Evolutionary conservation across 2,329 filamentous ascomycete genomes (phyloP).

Genomic region (Hyphodiscus sp.): DNA sequence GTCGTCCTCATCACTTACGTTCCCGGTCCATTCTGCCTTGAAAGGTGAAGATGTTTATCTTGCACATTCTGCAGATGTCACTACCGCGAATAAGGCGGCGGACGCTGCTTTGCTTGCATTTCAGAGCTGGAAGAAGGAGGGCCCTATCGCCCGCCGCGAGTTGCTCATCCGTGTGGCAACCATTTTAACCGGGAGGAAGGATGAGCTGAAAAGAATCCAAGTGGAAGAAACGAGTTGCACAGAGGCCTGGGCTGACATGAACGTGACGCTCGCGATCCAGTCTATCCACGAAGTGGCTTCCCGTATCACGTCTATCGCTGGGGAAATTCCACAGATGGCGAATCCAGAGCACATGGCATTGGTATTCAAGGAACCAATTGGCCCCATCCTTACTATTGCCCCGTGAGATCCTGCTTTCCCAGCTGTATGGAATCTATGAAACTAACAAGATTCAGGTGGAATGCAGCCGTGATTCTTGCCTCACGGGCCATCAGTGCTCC

Average conservation of each 20-base stretch:
- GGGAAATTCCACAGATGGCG: not conserved
- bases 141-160: conserved; percentile 52
- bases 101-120: conserved; percentile 57
- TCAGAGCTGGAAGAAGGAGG: conserved; percentile 58
- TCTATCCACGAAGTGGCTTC: not conserved
- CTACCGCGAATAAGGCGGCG: conserved; percentile 46
- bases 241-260: not conserved
- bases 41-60: not conserved
- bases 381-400: not conserved
- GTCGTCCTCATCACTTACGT: no score
- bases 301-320: not conserved
- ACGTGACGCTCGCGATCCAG: not conserved
- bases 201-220: conserved; percentile 46
- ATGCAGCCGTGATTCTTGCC: not conserved
- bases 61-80: conserved; percentile 41
- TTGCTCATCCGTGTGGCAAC: conserved; percentile 63
- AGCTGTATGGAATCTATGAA: conserved; percentile 24
- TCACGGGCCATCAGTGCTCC: conserved; percentile 34
- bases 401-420: conserved; percentile 37
- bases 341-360: not conserved
- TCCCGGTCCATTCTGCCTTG: no score
- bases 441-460: conserved; percentile 28
- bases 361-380: not conserved
- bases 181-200: conserved; percentile 46
- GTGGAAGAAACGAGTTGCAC: conserved; percentile 44